phyloP scores from a whole-genome alignment of 1,284 basidiomycete species.

The Veloporphyrellus conicus region DNA sequence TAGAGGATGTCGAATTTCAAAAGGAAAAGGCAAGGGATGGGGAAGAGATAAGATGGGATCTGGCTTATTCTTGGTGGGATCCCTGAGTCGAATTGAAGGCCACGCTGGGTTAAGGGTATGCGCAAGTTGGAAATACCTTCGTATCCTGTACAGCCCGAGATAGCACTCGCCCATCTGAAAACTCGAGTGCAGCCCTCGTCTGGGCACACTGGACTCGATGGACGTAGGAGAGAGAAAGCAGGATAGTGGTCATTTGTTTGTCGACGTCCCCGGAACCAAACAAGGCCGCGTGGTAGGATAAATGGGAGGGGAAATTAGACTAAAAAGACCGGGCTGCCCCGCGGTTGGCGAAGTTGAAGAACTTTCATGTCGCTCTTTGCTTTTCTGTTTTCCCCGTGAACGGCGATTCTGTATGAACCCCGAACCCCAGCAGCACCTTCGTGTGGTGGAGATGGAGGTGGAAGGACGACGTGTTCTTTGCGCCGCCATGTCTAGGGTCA shows the following conservation, averaged over 20 bases:
- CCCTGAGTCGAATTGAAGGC: background rate
- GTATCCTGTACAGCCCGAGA: background rate
- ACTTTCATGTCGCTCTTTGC: slow-evolving; percentile 10
- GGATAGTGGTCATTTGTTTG: slow-evolving; percentile 13
- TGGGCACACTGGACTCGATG: too few relatives aligned
- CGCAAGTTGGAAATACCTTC: slow-evolving; percentile 1
- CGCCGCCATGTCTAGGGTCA: too few relatives aligned
- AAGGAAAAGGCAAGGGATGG: slow-evolving; percentile 9
- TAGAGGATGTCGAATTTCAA: slow-evolving; percentile 21
- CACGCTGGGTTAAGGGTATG: slow-evolving; percentile 20
- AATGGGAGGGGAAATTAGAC: slow-evolving; percentile 2
- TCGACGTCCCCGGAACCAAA: slow-evolving; percentile 1
- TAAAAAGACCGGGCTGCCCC: too few relatives aligned
- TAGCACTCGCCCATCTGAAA: background rate
- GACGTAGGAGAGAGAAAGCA: background rate
- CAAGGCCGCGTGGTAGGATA: slow-evolving; percentile 15
- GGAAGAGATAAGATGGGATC: slow-evolving; percentile 29
- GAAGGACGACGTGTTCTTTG: too few relatives aligned
- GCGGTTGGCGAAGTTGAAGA: slow-evolving; percentile 12
- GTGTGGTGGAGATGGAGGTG: too few relatives aligned
- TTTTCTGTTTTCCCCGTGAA: slow-evolving; percentile 2
- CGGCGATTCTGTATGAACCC: slow-evolving; percentile 18
- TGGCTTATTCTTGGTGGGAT: slow-evolving; percentile 10
- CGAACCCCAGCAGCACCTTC: too few relatives aligned
- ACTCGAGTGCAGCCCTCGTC: background rate